Percentiles rank a stretch among this genome's conserved stretches.
These are phyloP conservation scores for Protostelium mycophagum DNA, from an alignment of 78 protist genomes.

Conservation along the genomic window DNA sequence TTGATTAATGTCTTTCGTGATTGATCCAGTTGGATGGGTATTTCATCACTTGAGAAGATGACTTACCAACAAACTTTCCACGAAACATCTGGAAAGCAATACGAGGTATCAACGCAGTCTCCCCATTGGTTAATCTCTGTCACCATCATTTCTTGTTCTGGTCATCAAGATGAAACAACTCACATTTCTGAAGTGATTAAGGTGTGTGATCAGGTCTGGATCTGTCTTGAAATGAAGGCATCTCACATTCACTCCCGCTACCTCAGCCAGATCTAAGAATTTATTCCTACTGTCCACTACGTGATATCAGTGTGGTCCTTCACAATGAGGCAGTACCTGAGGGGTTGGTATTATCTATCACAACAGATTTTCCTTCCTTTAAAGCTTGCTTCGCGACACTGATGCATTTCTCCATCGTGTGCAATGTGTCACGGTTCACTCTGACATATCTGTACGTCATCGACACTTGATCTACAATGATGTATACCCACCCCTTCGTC, in stretches of 20 bases:
- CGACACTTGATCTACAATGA: background rate
- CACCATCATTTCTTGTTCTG: background rate
- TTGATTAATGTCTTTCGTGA: background rate
- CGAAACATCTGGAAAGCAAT: background rate
- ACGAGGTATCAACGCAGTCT: background rate
- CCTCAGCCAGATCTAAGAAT: slow-evolving; percentile 5
- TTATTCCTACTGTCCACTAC: slow-evolving; percentile 5
- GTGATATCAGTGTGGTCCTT: background rate
- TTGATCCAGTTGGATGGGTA: no score
- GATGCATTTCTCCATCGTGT: slow-evolving; percentile 34
- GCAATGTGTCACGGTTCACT: slow-evolving; percentile 60
- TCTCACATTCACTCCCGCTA: slow-evolving; percentile 1
- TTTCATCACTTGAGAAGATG: no score
- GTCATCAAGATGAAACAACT: background rate
- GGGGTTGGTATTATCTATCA: slow-evolving; percentile 66
- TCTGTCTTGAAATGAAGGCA: slow-evolving; percentile 14
- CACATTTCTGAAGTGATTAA: slow-evolving; percentile 19
- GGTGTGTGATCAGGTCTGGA: slow-evolving; percentile 26
- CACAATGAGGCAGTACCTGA: background rate
- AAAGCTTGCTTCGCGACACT: slow-evolving; percentile 22
- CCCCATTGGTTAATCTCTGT: background rate
- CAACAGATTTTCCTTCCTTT: slow-evolving; percentile 22
- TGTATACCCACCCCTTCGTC: background rate
- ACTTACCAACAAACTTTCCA: background rate
- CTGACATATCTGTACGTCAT: background rate